Percentiles rank a stretch among this genome's conserved stretches.
phyloP scores from a whole-genome alignment of 352 stramenopile species.

The Phytopythium vexans region DNA sequence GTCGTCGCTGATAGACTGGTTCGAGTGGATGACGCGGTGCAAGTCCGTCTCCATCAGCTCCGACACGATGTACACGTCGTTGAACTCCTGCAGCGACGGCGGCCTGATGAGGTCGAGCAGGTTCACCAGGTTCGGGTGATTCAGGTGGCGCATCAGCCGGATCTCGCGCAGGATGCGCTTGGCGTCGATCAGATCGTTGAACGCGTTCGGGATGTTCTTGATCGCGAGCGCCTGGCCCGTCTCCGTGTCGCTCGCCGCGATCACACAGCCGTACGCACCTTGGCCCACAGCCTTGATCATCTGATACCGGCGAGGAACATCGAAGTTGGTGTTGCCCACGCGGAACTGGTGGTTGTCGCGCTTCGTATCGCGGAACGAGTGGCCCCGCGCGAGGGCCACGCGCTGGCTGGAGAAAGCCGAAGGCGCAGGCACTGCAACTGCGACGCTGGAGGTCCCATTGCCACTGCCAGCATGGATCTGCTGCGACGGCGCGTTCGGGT shows the following conservation, averaged over 20 bases:
- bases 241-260: slow-evolving; percentile 83
- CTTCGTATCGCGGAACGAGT: slow-evolving; percentile 80
- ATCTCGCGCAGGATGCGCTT: slow-evolving; percentile 89
- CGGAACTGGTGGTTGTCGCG: slow-evolving; percentile 87
- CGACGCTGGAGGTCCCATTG: too few relatives aligned
- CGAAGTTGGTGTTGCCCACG: slow-evolving; percentile 85
- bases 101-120: slow-evolving; percentile 75
- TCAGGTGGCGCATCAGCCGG: slow-evolving; percentile 85
- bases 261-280: slow-evolving; percentile 91
- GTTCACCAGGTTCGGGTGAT: slow-evolving; percentile 82
- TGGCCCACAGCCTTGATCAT: slow-evolving; percentile 90
- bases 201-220: slow-evolving; percentile 95
- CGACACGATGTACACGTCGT: slow-evolving; percentile 86
- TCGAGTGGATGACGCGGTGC: slow-evolving; percentile 78
- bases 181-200: slow-evolving; percentile 85
- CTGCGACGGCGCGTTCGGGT: too few relatives aligned
- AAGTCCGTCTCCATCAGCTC: slow-evolving; percentile 80
- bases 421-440: too few relatives aligned
- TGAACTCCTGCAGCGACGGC: slow-evolving; percentile 83
- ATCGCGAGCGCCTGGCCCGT: slow-evolving; percentile 91
- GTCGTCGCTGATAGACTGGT: slow-evolving; percentile 77
- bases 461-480: too few relatives aligned
- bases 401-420: slow-evolving; percentile 31
- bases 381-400: slow-evolving; percentile 59
- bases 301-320: slow-evolving; percentile 82